These are phyloP conservation scores for Scortechinia acanthostroma DNA, from an alignment of 2,329 filamentous ascomycete species.

Conservation along the genomic window DNA sequence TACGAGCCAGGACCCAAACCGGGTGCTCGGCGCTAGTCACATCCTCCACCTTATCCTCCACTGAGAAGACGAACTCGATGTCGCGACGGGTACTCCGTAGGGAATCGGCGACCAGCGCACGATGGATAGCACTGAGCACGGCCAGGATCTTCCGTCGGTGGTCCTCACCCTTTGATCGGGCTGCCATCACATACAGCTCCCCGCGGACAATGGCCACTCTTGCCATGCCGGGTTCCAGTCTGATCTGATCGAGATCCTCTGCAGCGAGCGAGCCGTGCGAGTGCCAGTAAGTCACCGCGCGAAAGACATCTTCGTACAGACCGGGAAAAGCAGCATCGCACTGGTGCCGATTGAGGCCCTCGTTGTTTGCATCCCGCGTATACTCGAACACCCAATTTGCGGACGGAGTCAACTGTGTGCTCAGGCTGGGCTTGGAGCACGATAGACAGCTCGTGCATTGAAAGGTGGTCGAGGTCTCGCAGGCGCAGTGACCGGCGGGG, in stretches of 20 bases:
- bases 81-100: conserved; percentile 10
- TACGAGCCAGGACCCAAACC: conserved; percentile 12
- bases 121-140: conserved; percentile 11
- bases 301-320: conserved; percentile 11
- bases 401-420: conserved; percentile 6
- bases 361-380: conserved; percentile 18
- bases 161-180: conserved; percentile 11
- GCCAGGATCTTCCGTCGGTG: conserved; percentile 12
- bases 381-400: conserved; percentile 18
- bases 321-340: conserved; percentile 10
- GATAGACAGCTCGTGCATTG: conserved; percentile 22
- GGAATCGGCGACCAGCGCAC: conserved; percentile 10
- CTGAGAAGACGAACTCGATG: conserved; percentile 12
- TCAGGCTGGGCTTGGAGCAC: conserved; percentile 10
- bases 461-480: conserved; percentile 24
- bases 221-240: conserved; percentile 7
- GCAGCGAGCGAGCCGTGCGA: conserved; percentile 7
- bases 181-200: conserved; percentile 10
- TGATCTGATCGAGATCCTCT: conserved; percentile 8
- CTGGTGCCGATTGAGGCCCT: conserved; percentile 10
- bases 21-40: conserved; percentile 9
- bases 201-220: conserved; percentile 9
- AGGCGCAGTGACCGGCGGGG: conserved; percentile 23
- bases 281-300: conserved; percentile 10
- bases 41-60: conserved; percentile 10